phyloP scores from a whole-genome alignment of 495 filamentous ascomycete genomes.

The Neurospora sp. region DNA sequence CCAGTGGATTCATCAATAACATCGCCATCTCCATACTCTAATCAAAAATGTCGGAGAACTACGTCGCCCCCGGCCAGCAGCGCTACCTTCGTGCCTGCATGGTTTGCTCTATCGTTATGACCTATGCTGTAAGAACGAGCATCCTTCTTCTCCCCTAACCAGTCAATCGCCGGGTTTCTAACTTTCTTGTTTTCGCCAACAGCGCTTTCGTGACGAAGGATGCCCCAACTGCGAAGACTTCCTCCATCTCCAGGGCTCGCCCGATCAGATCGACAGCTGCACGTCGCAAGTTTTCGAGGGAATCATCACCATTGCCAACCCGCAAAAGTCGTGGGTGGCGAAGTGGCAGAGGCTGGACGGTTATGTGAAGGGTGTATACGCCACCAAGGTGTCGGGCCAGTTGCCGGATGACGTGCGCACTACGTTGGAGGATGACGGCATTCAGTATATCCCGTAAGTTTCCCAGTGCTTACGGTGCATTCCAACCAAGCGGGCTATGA shows the following conservation, averaged over 20 bases:
- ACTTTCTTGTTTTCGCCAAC: not conserved
- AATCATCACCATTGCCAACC: slow-evolving; percentile 69
- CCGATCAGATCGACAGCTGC: slow-evolving; percentile 78
- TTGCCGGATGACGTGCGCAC: slow-evolving; percentile 53
- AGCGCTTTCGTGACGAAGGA: slow-evolving; percentile 75
- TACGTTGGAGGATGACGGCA: slow-evolving; percentile 55
- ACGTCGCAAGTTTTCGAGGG: slow-evolving; percentile 94
- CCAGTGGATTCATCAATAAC: not conserved
- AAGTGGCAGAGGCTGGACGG: slow-evolving; percentile 87
- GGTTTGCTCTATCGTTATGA: slow-evolving; percentile 91
- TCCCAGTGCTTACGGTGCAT: not conserved
- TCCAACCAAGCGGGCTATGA: not conserved
- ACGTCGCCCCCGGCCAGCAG: slow-evolving; percentile 56
- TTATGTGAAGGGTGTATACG: slow-evolving; percentile 81
- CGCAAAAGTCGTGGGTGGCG: slow-evolving; percentile 75
- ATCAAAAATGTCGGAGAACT: slow-evolving; percentile 36
- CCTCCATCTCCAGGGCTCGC: slow-evolving; percentile 66
- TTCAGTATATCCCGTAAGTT: slow-evolving; percentile 58
- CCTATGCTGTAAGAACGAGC: slow-evolving; percentile 48
- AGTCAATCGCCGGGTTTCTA: slow-evolving; percentile 9
- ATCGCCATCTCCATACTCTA: not conserved
- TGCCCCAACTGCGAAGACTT: slow-evolving; percentile 95
- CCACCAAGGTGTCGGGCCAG: slow-evolving; percentile 76
- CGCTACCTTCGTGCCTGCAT: slow-evolving; percentile 92
- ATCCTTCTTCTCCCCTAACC: not conserved